These are phyloP conservation scores for Coemansia biformis DNA, from an alignment of 192 early-diverging fungal species.

Conservation along the genomic window DNA sequence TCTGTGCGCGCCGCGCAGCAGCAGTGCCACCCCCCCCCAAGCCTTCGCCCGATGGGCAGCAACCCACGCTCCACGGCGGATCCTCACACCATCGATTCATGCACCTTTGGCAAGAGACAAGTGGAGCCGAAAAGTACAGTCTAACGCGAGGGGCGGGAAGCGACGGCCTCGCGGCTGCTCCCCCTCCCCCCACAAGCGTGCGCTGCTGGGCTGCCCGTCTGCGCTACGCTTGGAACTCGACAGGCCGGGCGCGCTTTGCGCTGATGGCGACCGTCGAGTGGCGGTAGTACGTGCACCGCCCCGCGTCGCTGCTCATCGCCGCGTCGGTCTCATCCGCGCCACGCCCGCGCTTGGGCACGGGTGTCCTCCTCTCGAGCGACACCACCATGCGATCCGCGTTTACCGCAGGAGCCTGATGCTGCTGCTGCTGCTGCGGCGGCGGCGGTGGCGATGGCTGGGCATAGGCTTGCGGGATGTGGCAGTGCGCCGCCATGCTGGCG, in stretches of 20 bases:
- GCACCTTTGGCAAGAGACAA: too few species aligned
- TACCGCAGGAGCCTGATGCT: not conserved
- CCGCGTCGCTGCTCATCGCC: conserved; percentile 2
- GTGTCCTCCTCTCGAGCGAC: conserved; percentile 16
- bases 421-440: conserved; percentile 5
- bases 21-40: too few species aligned
- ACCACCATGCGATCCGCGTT: conserved; percentile 1
- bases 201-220: too few species aligned
- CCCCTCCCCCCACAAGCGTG: too few species aligned
- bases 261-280: conserved; percentile 23
- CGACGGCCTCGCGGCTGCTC: too few species aligned
- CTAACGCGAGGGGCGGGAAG: too few species aligned
- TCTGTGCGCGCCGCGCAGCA: too few species aligned
- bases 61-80: too few species aligned
- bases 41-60: too few species aligned
- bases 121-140: too few species aligned
- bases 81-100: too few species aligned
- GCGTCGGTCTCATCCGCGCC: conserved; percentile 8
- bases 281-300: conserved; percentile 37
- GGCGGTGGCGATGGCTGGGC: conserved; percentile 4
- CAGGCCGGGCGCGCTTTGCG: conserved; percentile 35
- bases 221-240: conserved; percentile 22
- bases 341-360: conserved; percentile 38
- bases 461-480: conserved; percentile 19
- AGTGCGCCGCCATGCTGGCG: conserved; percentile 46